Conservation (phyloP, 2,329 filamentous ascomycete genomes). For the Claviceps citrina region DNA sequence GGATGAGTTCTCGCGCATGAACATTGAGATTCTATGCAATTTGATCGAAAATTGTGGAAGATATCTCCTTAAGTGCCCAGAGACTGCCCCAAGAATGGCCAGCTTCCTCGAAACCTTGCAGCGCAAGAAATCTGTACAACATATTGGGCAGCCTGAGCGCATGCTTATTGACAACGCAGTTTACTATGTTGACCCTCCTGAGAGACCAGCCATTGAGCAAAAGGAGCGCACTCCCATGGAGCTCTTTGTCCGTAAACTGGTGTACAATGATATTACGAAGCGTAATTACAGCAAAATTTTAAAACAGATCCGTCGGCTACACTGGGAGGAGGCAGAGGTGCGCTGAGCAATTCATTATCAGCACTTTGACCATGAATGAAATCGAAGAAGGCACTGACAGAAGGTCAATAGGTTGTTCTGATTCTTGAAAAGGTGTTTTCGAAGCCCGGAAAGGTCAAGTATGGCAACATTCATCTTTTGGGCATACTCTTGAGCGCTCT, state of each 20-base stretch:
- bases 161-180: conserved; percentile 98
- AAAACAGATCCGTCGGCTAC: conserved; percentile 85
- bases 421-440: conserved; percentile 84
- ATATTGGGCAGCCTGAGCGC: conserved; percentile 86
- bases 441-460: conserved; percentile 94
- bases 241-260: conserved; percentile 77
- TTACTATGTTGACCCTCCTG: conserved; percentile 93
- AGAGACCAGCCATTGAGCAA: conserved; percentile 84
- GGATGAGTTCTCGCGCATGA: conserved; percentile 96
- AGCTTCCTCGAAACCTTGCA: conserved; percentile 90
- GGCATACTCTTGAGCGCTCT: conserved; percentile 79
- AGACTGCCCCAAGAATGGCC: conserved; percentile 83
- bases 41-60: conserved; percentile 91
- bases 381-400: neutral
- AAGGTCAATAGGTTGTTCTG: conserved; percentile 41
- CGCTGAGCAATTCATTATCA: conserved; percentile 5
- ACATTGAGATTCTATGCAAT: conserved; percentile 96
- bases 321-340: conserved; percentile 89
- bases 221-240: conserved; percentile 92
- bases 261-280: conserved; percentile 89
- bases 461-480: conserved; percentile 86
- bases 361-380: neutral
- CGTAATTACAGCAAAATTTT: conserved; percentile 85
- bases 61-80: conserved; percentile 80
- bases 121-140: conserved; percentile 88